Evolutionary conservation across 805 yeast species (phyloP).

Genomic region (Candida sphagnicola): DNA sequence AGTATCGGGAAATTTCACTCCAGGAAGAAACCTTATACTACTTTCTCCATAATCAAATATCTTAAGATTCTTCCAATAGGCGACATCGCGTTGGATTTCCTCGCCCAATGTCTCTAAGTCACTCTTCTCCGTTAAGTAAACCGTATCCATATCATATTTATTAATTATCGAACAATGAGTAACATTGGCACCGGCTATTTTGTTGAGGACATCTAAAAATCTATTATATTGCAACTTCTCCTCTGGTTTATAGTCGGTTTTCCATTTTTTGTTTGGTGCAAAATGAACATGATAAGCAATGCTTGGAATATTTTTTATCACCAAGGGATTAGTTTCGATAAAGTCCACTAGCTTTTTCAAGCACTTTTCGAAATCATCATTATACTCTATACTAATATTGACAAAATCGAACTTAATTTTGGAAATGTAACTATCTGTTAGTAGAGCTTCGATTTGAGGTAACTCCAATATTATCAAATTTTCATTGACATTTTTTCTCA

Average conservation of each 20-base stretch:
- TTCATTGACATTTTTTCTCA: constrained; percentile 14
- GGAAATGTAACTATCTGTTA: constrained; percentile 9
- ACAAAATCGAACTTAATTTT: constrained; percentile 16
- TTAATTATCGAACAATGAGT: constrained; percentile 35
- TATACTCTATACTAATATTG: constrained; percentile 30
- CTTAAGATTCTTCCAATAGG: constrained; percentile 29
- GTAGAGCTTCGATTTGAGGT: constrained; percentile 10
- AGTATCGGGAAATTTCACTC: constrained; percentile 35
- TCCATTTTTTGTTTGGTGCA: constrained; percentile 27
- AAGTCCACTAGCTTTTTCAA: constrained; percentile 18
- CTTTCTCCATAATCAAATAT: constrained; percentile 36
- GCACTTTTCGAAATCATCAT: constrained; percentile 22
- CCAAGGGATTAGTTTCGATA: constrained; percentile 13
- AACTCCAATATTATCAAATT: constrained; percentile 18
- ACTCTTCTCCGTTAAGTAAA: constrained; percentile 29
- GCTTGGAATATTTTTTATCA: constrained; percentile 15
- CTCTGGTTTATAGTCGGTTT: constrained; percentile 18
- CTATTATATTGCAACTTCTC: constrained; percentile 22
- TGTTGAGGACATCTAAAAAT: constrained; percentile 19
- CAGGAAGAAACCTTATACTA: constrained; percentile 35
- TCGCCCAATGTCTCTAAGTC: constrained; percentile 30
- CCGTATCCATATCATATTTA: constrained; percentile 31
- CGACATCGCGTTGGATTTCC: constrained; percentile 34
- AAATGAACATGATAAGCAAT: constrained; percentile 35
- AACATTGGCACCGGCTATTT: constrained; percentile 24